Percentiles rank a stretch among this genome's conserved stretches.
phyloP scores from a whole-genome alignment of 1,284 basidiomycete genomes.

The Cryptococcus neoformans region DNA sequence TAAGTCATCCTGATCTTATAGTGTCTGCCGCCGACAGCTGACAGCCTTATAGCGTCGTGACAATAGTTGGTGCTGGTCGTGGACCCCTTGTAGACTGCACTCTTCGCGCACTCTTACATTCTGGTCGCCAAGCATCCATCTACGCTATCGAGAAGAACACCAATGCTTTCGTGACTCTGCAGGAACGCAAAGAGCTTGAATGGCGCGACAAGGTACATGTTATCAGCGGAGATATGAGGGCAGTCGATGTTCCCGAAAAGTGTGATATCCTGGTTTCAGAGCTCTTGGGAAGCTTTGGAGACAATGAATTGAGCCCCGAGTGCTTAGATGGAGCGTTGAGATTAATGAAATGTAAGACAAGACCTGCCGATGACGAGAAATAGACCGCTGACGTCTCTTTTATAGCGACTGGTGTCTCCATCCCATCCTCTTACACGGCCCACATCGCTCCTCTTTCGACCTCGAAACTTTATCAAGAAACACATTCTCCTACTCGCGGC shows the following conservation, averaged over 20 bases:
- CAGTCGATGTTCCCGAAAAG: conserved; percentile 70
- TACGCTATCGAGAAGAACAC: conserved; percentile 98
- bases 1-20: conserved; percentile 11
- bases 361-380: neutral
- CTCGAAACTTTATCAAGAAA: conserved; percentile 84
- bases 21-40: neutral
- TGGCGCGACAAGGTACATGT: conserved; percentile 82
- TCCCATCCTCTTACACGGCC: conserved; percentile 93
- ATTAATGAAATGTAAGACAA: conserved; percentile 74
- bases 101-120: conserved; percentile 71
- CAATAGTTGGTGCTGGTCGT: conserved; percentile 91
- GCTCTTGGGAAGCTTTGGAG: conserved; percentile 93
- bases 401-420: conserved; percentile 69
- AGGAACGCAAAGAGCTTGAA: conserved; percentile 71
- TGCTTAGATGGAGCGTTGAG: conserved; percentile 94
- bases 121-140: conserved; percentile 63
- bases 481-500: conserved; percentile 50
- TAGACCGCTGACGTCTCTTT: neutral
- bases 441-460: conserved; percentile 91
- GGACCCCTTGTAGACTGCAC: conserved; percentile 90
- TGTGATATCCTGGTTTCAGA: conserved; percentile 96
- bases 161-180: conserved; percentile 84
- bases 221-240: conserved; percentile 91
- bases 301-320: conserved; percentile 98
- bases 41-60: conserved; percentile 61